Percentiles rank a stretch among this genome's conserved stretches.
Conservation (phyloP, 768 basidiomycete genomes). For the Mycena vulgaris region DNA sequence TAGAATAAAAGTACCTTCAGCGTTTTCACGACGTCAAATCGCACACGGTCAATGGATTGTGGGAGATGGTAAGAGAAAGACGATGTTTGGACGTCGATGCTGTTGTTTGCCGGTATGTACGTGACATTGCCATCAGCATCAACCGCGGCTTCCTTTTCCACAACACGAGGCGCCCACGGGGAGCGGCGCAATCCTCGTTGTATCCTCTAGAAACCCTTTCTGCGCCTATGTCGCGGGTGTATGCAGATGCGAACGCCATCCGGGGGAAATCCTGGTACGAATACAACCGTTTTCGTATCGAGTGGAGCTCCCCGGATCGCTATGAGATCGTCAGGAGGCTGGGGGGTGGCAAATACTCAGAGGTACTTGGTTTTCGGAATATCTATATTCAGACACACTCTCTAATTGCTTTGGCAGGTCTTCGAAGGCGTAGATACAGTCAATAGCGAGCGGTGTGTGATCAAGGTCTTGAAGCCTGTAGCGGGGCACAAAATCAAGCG, state of each 20-base stretch:
- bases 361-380: constrained; percentile 54
- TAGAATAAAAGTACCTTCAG: too few species aligned
- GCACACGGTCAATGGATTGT: too few species aligned
- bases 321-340: constrained; percentile 78
- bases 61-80: too few species aligned
- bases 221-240: constrained; percentile 63
- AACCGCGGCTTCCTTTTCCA: neutral
- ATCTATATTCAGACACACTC: neutral
- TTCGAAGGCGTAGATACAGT: constrained; percentile 74
- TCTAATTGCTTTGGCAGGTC: constrained; percentile 51
- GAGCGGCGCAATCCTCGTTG: constrained; percentile 24
- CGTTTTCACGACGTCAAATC: too few species aligned
- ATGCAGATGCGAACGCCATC: constrained; percentile 71
- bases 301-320: constrained; percentile 77
- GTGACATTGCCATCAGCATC: neutral
- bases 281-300: constrained; percentile 66
- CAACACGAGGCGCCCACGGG: constrained; percentile 25
- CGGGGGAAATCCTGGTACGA: constrained; percentile 71
- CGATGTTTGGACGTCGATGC: too few species aligned
- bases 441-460: constrained; percentile 68
- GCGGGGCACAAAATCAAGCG: constrained; percentile 81
- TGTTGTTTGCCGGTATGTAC: too few species aligned
- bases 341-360: constrained; percentile 78
- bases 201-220: neutral
- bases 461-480: constrained; percentile 84